Evolutionary conservation across 1,284 basidiomycete genomes (phyloP).

Genomic region (Microbotryomycetes sp.): DNA sequence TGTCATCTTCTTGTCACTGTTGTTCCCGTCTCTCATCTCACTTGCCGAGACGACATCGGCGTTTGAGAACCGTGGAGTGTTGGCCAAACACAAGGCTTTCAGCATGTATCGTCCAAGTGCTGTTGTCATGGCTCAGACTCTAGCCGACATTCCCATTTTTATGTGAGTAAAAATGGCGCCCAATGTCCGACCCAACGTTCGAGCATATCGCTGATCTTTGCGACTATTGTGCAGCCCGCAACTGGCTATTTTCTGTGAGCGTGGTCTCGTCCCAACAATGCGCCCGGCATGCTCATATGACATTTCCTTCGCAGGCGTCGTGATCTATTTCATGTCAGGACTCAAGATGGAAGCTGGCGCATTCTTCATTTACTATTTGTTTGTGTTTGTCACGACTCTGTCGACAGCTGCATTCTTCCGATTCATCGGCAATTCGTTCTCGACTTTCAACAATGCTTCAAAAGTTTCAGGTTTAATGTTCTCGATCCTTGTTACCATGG

Average conservation of each 20-base stretch:
- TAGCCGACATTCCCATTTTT: slow-evolving; percentile 33
- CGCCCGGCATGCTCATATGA: slow-evolving; percentile 45
- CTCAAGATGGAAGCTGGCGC: slow-evolving; percentile 42
- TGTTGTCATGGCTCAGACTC: neutral
- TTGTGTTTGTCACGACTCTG: slow-evolving; percentile 43
- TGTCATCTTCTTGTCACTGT: slow-evolving; percentile 46
- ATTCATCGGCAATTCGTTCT: slow-evolving; percentile 45
- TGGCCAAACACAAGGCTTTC: slow-evolving; percentile 10
- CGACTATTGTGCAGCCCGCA: slow-evolving; percentile 45
- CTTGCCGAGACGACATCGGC: slow-evolving; percentile 2
- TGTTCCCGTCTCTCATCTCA: slow-evolving; percentile 31
- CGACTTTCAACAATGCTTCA: slow-evolving; percentile 45
- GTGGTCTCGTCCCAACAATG: slow-evolving; percentile 46
- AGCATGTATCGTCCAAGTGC: neutral
- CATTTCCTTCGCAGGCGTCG: slow-evolving; percentile 47
- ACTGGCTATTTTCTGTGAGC: slow-evolving; percentile 43
- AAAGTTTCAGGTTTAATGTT: slow-evolving; percentile 47
- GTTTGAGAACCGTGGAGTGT: slow-evolving; percentile 2
- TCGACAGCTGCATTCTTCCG: slow-evolving; percentile 49
- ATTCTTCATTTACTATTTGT: slow-evolving; percentile 41
- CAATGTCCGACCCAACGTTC: too few relatives aligned
- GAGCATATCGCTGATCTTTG: slow-evolving; percentile 43
- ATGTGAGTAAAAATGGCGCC: slow-evolving; percentile 34
- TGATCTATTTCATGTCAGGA: slow-evolving; percentile 47
- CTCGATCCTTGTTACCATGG: slow-evolving; percentile 47